Evolutionary conservation across 129 eudicot species (phyloP), one percentile per base, ranked within the genome.

Genomic region (Lactuca sativa): DNA sequence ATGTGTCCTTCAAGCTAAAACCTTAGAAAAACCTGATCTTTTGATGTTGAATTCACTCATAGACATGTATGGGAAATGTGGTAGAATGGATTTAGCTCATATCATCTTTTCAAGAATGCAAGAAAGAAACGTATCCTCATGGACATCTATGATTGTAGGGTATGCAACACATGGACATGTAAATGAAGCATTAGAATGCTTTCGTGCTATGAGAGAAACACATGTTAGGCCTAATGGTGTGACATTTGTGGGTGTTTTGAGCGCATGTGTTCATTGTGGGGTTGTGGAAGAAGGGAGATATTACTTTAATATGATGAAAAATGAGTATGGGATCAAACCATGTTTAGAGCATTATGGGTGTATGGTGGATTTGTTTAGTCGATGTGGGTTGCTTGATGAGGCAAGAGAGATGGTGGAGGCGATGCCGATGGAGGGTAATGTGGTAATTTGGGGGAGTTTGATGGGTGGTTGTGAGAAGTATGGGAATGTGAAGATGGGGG

Each of bases 51-150:
- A 89, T 83, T 86, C 92, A 15, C 72, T 92, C 4, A 63, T 92
- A 15, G 96, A 92, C 62, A 83, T 86, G 88, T 92, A 89, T 59
- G 92, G 98, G 3, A 92, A 92, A 82, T 92, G 98, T 78, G 98
- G 98, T 21, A 53, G 90, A 37, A 85, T 92, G 98, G 95, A 92
- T 66, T 58, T 86, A 38, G 95, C 98, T 6, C 59, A 78, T 61
- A 64, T 14, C 63, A 88, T 89, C 12, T 92, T 92, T 70, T 56
- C 53, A 6, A 31, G 78, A 48, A 89, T 92, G 96, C 65, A n/a
- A 10, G 85, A 86, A 66, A 75, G 73, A 56, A 92, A 86, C 32
- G 95, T 92, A 18, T 86, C 88, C 2, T 92, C 98, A 2, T 92
- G 95, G 95, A 92, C 95, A 6, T 84, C 96, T 6, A 70, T 92